Evolutionary conservation across 768 basidiomycete species (phyloP).

Genomic region (Vararia minispora): DNA sequence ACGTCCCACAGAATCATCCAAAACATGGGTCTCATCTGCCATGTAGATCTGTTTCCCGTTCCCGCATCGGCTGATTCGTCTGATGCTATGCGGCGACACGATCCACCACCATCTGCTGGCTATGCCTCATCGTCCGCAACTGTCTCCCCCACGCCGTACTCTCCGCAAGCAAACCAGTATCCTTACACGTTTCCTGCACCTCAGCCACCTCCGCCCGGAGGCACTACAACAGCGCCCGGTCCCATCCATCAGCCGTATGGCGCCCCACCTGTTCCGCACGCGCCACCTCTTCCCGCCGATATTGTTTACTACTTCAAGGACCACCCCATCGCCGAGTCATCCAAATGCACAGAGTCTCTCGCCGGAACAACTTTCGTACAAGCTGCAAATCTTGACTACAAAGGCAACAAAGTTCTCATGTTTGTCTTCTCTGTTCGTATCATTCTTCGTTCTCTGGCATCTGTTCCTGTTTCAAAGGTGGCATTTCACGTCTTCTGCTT

Average conservation of each 20-base stretch:
- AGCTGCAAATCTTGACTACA: slow-evolving; percentile 41
- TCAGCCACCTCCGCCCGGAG: no score
- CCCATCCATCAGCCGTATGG: slow-evolving; percentile 5
- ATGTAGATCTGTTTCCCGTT: slow-evolving; percentile 67
- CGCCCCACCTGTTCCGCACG: slow-evolving; percentile 6
- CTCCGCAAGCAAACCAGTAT: slow-evolving; percentile 11
- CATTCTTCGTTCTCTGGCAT: slow-evolving; percentile 6
- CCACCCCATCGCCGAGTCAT: slow-evolving; percentile 34
- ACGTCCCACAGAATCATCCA: slow-evolving; percentile 40
- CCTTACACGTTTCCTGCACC: slow-evolving; percentile 14
- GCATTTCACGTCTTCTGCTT: neutral
- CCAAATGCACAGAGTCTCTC: slow-evolving; percentile 40
- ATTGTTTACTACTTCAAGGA: slow-evolving; percentile 32
- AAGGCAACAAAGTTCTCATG: slow-evolving; percentile 42
- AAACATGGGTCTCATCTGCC: slow-evolving; percentile 60
- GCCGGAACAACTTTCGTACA: slow-evolving; percentile 51
- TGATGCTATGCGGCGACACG: slow-evolving; percentile 3
- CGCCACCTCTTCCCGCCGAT: slow-evolving; percentile 19
- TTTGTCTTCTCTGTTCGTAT: slow-evolving; percentile 54
- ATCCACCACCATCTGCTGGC: slow-evolving; percentile 10
- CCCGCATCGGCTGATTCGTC: slow-evolving; percentile 8
- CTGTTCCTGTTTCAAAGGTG: neutral
- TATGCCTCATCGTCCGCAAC: slow-evolving; percentile 13
- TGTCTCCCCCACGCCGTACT: slow-evolving; percentile 12
- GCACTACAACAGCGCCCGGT: no score